Evolutionary conservation across 2,329 filamentous ascomycete genomes (phyloP), one percentile per base, ranked within the genome.

Genomic region (Cladosporium sp.): DNA sequence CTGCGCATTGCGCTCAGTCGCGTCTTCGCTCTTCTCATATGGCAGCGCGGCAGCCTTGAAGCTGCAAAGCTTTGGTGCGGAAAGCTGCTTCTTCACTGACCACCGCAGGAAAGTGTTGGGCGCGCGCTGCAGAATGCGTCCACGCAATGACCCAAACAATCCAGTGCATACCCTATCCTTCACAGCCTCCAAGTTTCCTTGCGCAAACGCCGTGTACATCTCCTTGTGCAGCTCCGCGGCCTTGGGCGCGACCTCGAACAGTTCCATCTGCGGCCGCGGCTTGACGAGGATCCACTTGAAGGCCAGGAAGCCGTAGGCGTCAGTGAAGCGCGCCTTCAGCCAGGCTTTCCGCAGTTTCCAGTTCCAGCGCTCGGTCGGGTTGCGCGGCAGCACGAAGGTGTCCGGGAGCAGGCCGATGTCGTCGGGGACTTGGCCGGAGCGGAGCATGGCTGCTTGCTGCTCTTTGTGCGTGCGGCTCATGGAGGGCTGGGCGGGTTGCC

Each of bases 121-220:
- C 74, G 78, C 60, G 76, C 77, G 46, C 74, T 73, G 72, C 14
- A 67, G 49, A 12, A 79, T 69, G 53, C 79, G 65, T 73, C 76
- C 26, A 72, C 80, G 65, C 66, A 76, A 66, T 8, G 66, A 69
- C 8, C 37, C 55, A 21, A 67, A 52, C 35, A 76, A 44, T 10
- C 72, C 73, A 16, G 71, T 63, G 62, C 60, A 70, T 21, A 74
- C 29, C 18, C 64, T 68, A 0, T 49, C 46, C 60, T 72, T 64
- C 23, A 75, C 59, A n/a, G 65, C 40, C 8, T 65, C 55, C 35
- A 72, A 66, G 31, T 74, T 76, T 70, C 80, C 83, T 71, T 68
- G 70, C 28, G 82, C 81, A 67, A 84, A 82, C 26, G 79, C 76
- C 28, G 70, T 76, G 71, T 84, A 84, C 79, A 85, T 81, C 29